Evolutionary conservation across 352 stramenopile genomes (phyloP), one percentile per base, ranked within the genome.

Genomic region (Phytophthora sp.): DNA sequence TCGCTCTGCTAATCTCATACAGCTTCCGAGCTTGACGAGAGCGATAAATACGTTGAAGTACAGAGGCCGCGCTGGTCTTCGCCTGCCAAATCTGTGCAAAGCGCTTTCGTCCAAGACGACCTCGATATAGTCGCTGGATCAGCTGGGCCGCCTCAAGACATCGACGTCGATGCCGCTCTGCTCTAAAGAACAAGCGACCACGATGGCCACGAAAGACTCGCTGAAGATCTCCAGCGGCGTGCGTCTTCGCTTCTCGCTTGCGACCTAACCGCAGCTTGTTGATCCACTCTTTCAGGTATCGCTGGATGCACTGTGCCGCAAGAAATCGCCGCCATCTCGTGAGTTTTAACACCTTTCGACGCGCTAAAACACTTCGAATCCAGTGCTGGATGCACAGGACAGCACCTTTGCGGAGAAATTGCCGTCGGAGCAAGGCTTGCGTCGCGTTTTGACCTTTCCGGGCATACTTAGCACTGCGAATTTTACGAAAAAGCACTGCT

Each of bases 401-500:
- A 2, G 79, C 82, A 0, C 84, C 84, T 23, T 63, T 62, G 9
- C 59, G 68, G 26, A 90, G 62, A 39, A 93, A 78, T 7, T 69
- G 57, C 15, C 73, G 69, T 7, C 80, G 80, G n/a, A 86, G 54
- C 49, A 86, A 73, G 13, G 76, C 71, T 56, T 90, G 73, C 0
- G 61, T 59, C 1, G 82, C 79, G 35, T 89, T 84, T 66, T 90
- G 82, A 0, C 79, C 79, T 44, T 79, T 82, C 31, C 62, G 71
- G 11, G 77, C 76, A 36, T 63, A 76, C 33, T 77, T 83, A 23
- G 72, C 79, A n/a, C 71, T 74, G 20, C 75, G 77, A 39, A 93
- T 87, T 69, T 91, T 91, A 21, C 82, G 77, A 57, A 85, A 89
- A 7, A 93, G 52, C 16, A 75, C 21, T 7, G 80, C 77, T n/a